Conservation (phyloP, 2,329 filamentous ascomycete genomes). For the Monilinia aucupariae region DNA sequence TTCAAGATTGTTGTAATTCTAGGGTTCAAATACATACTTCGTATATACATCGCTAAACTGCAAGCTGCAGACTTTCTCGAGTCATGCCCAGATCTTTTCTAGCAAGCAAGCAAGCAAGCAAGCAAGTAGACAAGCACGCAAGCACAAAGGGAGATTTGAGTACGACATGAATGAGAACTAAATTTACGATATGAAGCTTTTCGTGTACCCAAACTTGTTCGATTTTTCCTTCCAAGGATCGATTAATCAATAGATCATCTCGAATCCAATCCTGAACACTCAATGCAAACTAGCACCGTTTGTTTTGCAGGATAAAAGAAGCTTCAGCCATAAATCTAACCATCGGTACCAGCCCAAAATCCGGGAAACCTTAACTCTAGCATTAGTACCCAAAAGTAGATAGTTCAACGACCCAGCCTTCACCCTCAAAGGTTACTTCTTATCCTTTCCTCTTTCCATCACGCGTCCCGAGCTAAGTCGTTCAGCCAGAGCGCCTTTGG, state of each 20-base stretch:
- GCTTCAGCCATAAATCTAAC: background rate
- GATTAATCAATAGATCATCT: background rate
- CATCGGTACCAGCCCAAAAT: background rate
- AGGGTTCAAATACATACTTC: background rate
- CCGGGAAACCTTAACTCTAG: constrained; percentile 2
- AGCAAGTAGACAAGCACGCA: background rate
- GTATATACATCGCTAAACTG: constrained; percentile 3
- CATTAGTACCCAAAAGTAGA: background rate
- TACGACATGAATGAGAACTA: background rate
- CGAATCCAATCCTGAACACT: background rate
- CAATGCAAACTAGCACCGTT: too few relatives aligned
- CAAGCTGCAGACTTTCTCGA: constrained; percentile 14
- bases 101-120: constrained; percentile 10
- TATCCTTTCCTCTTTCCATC: background rate
- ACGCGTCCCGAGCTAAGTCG: background rate
- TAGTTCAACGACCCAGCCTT: background rate
- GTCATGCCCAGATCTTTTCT: constrained; percentile 1
- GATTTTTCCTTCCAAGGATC: background rate
- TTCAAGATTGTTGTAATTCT: background rate
- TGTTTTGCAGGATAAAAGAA: background rate
- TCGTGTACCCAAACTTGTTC: background rate
- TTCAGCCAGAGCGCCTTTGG: constrained; percentile 8
- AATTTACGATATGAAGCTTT: background rate
- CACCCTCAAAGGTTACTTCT: background rate
- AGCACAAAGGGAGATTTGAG: background rate